Evolutionary conservation across 208 protist species (phyloP), one percentile per base, ranked within the genome.

Genomic region (Trypanosoma lewisi): DNA sequence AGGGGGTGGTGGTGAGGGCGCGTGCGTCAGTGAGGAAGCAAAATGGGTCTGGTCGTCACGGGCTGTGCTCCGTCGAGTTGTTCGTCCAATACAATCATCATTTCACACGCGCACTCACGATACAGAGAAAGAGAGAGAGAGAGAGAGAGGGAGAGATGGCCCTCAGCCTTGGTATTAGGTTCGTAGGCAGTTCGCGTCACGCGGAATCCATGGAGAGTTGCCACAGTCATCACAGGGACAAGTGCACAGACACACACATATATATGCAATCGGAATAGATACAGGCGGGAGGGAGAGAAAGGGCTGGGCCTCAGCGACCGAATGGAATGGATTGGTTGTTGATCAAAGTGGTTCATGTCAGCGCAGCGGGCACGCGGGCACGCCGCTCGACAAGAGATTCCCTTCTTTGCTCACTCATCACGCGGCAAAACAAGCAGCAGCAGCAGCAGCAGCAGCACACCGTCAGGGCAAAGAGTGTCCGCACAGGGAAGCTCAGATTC

Each of bases 81-180:
- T 59, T 59, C 53, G 36, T 59, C 30, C 44, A 8, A 27, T 36
- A 28, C 14, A 7, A 5, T 47, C 42, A 47, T 47, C 42, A 47
- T 47, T 9, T 19, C 42, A n/a, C 42, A 19, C 42, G 42, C 2
- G 42, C 42, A 11, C n/a, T n/a, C 14, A 8, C 0, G 30, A 1
- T 3, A 41, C 0, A 21, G 25, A 8, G 48, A 4, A 41, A 34
- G 31, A 33, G 27, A 39, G 14, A 25, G 27, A 56, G 21, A 27
- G 4, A 16, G 31, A 3, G 53, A 45, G 50, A 5, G 30, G 1
- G 30, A 7, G n/a, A 2, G n/a, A 33, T 7, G 30, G 30, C 41
- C 61, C 61, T 67, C 61, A 58, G 61, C 64, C 64, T 49, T 61
- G 64, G 64, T 49, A 70, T 44, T 70, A 63, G 64, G 64, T 70